phyloP scores from a whole-genome alignment of 768 basidiomycete genomes.

The Pulveroboletus ravenelii region DNA sequence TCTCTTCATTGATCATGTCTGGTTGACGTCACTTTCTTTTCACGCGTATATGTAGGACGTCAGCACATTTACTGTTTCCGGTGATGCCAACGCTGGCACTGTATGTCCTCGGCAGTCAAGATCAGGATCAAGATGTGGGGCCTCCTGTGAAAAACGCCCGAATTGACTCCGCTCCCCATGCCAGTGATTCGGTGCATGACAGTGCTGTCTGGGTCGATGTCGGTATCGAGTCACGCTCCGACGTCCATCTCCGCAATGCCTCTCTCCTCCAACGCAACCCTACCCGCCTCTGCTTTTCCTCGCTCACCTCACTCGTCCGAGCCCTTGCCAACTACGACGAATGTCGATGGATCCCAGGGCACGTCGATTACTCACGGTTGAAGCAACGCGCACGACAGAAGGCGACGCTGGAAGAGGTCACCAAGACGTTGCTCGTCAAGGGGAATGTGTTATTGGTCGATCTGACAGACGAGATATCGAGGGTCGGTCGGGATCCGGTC shows the following conservation, averaged over 20 bases:
- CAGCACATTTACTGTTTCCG: slow-evolving; percentile 51
- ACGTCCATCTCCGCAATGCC: slow-evolving; percentile 59
- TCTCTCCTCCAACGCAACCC: slow-evolving; percentile 55
- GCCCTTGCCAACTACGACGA: slow-evolving; percentile 55
- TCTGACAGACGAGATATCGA: slow-evolving; percentile 51
- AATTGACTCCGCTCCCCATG: background rate
- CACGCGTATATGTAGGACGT: slow-evolving; percentile 33
- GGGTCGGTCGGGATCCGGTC: slow-evolving; percentile 43
- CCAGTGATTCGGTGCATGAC: background rate
- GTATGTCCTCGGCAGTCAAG: slow-evolving; percentile 43
- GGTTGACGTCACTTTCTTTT: background rate
- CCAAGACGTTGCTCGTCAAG: slow-evolving; percentile 51
- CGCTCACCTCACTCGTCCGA: slow-evolving; percentile 46
- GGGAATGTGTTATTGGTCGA: slow-evolving; percentile 47
- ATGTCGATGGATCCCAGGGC: slow-evolving; percentile 51
- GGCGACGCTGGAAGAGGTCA: slow-evolving; percentile 48
- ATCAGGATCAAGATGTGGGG: slow-evolving; percentile 13
- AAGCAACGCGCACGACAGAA: slow-evolving; percentile 57
- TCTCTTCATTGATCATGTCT: background rate
- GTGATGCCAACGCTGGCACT: slow-evolving; percentile 49
- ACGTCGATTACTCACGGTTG: slow-evolving; percentile 49
- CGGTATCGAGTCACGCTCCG: slow-evolving; percentile 47
- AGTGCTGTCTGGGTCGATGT: slow-evolving; percentile 39
- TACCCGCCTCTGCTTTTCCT: slow-evolving; percentile 46
- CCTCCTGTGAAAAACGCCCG: slow-evolving; percentile 3